A percentile compares a stretch with the other conserved stretches of the same genome.
Evolutionary conservation across 108 stramenopile genomes (phyloP).

Genomic region (Schizochytrium sp.): DNA sequence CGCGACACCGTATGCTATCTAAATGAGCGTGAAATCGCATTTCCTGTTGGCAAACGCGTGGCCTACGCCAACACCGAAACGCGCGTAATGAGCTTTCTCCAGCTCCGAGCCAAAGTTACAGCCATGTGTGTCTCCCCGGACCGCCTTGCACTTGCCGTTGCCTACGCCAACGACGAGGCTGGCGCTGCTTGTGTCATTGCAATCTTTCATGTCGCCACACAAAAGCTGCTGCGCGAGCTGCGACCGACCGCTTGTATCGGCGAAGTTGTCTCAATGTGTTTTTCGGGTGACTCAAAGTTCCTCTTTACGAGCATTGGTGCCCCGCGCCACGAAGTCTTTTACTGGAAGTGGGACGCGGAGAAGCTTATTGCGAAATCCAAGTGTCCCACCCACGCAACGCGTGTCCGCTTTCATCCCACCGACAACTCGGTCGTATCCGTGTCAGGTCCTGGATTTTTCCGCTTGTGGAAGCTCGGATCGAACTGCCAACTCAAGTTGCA

Average conservation of each 20-base stretch:
- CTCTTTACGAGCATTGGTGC: neutral
- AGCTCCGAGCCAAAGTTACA: neutral
- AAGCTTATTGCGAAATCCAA: neutral
- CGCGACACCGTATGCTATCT: neutral
- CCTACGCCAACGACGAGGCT: neutral
- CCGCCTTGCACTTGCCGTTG: neutral
- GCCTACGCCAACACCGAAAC: neutral
- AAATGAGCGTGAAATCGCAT: neutral
- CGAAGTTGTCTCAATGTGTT: neutral
- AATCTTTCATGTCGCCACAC: neutral
- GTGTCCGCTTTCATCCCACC: neutral
- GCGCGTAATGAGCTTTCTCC: neutral
- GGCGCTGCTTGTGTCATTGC: neutral
- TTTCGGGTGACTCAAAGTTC: neutral
- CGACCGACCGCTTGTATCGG: neutral
- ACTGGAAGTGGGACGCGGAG: slow-evolving; percentile 13
- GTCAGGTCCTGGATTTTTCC: neutral
- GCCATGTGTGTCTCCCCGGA: neutral
- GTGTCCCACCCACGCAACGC: neutral
- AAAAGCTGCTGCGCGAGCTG: neutral
- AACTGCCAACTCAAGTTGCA: neutral
- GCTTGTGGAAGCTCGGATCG: neutral
- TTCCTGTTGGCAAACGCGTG: neutral
- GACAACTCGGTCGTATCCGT: neutral
- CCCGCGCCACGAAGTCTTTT: neutral